Evolutionary conservation across 208 protist genomes (phyloP).

Genomic region (Acanthamoeba castellanii): DNA sequence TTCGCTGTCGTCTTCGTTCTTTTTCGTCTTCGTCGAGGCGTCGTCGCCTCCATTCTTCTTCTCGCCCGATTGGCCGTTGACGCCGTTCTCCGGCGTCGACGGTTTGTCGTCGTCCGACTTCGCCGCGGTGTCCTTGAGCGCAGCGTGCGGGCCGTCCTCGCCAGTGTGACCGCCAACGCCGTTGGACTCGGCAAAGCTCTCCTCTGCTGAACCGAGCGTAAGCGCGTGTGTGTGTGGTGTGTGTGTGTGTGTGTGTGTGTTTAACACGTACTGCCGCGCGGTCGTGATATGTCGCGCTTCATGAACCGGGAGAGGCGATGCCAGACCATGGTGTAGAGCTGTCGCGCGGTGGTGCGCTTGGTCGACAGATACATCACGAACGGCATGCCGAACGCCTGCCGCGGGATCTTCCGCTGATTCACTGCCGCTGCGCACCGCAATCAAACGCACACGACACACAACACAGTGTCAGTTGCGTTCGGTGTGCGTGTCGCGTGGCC

Average conservation of each 20-base stretch:
- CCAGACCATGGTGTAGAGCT: constrained; percentile 31
- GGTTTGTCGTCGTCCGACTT: background rate
- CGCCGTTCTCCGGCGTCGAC: background rate
- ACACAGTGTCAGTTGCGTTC: too few relatives aligned
- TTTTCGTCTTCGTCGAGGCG: background rate
- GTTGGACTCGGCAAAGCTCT: background rate
- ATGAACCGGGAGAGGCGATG: constrained; percentile 46
- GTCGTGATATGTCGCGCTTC: constrained; percentile 15
- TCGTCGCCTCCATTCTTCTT: background rate
- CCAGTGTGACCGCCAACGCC: background rate
- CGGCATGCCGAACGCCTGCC: background rate
- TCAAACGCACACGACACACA: background rate
- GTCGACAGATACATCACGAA: background rate
- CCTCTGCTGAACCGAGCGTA: background rate
- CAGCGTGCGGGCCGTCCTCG: background rate
- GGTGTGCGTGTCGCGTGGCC: too few relatives aligned
- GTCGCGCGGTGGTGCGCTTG: background rate
- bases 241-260: too few relatives aligned
- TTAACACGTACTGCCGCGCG: background rate
- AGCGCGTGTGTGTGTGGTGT: background rate
- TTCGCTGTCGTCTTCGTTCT: background rate
- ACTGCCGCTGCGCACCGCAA: background rate
- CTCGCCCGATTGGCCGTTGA: background rate
- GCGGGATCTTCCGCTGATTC: background rate
- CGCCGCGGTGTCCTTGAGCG: background rate